These are phyloP conservation scores for Ascochyta clinopodiicola DNA, from an alignment of 2,329 filamentous ascomycete species.

Conservation along the genomic window DNA sequence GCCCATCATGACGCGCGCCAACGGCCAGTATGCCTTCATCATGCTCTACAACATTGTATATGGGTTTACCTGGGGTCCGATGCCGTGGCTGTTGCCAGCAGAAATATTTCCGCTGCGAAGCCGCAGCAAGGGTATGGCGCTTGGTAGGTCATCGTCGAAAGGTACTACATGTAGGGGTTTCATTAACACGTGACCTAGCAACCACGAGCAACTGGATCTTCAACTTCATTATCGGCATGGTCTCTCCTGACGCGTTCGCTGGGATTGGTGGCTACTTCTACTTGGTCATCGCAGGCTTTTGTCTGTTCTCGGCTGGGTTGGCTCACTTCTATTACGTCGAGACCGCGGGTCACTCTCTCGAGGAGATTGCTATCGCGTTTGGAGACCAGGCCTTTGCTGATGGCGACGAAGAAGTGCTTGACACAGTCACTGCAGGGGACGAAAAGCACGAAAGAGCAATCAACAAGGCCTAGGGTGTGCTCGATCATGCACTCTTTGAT, in stretches of 20 bases:
- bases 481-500: background rate
- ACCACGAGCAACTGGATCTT: constrained; percentile 50
- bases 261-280: constrained; percentile 54
- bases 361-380: constrained; percentile 52
- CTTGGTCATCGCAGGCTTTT: constrained; percentile 52
- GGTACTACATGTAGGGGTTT: background rate
- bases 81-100: constrained; percentile 49
- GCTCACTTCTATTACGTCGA: constrained; percentile 53
- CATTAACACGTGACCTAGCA: constrained; percentile 16
- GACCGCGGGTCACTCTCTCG: constrained; percentile 47
- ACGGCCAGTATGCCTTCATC: constrained; percentile 50
- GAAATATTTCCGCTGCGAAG: constrained; percentile 48
- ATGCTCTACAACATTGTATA: constrained; percentile 51
- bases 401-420: constrained; percentile 26
- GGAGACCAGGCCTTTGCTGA: constrained; percentile 51
- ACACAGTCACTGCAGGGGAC: constrained; percentile 13
- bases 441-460: constrained; percentile 14
- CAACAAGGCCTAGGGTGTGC: constrained; percentile 3
- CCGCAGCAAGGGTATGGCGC: constrained; percentile 51
- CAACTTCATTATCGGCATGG: constrained; percentile 52
- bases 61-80: constrained; percentile 50
- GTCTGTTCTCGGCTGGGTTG: constrained; percentile 47
- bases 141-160: constrained; percentile 11
- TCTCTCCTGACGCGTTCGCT: constrained; percentile 52
- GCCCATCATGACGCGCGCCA: constrained; percentile 38